Conservation (phyloP, 371 early-diverging fungal genomes). For the Gilbertella persicaria region DNA sequence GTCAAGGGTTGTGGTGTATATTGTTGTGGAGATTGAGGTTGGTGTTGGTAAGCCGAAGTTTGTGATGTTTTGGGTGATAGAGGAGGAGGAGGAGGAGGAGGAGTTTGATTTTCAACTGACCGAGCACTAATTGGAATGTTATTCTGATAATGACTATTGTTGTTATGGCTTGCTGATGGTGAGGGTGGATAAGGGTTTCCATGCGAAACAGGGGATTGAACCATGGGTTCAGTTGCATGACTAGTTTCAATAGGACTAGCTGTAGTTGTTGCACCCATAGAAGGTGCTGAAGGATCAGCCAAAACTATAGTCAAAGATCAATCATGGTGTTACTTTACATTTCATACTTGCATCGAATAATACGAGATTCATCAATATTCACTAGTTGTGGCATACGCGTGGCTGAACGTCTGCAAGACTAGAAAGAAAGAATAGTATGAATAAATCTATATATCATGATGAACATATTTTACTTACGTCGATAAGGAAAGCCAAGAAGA, state of each 20-base stretch:
- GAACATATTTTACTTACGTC: conserved; percentile 32
- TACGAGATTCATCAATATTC: conserved; percentile 47
- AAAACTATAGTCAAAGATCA: conserved; percentile 12
- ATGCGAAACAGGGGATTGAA: conserved; percentile 7
- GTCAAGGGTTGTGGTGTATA: background rate
- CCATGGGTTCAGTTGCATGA: background rate
- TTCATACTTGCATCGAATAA: conserved; percentile 37
- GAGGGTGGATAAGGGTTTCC: conserved; percentile 10
- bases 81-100: conserved; percentile 11
- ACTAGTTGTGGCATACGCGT: conserved; percentile 43
- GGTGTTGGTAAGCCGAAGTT: background rate
- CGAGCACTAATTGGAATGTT: conserved; percentile 7
- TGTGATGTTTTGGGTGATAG: conserved; percentile 3
- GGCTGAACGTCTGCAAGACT: conserved; percentile 44
- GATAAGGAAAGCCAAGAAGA: conserved; percentile 49
- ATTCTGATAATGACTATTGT: background rate
- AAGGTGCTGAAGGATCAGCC: conserved; percentile 27
- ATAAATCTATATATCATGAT: background rate
- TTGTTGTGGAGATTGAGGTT: background rate
- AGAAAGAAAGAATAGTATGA: background rate
- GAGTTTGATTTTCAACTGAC: conserved; percentile 3
- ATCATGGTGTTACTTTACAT: background rate
- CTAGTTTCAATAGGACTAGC: background rate
- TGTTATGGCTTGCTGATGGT: conserved; percentile 13
- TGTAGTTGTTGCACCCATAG: conserved; percentile 7